Conservation (phyloP, 1,139 yeast genomes). For the Yamadazyma conglobata region DNA sequence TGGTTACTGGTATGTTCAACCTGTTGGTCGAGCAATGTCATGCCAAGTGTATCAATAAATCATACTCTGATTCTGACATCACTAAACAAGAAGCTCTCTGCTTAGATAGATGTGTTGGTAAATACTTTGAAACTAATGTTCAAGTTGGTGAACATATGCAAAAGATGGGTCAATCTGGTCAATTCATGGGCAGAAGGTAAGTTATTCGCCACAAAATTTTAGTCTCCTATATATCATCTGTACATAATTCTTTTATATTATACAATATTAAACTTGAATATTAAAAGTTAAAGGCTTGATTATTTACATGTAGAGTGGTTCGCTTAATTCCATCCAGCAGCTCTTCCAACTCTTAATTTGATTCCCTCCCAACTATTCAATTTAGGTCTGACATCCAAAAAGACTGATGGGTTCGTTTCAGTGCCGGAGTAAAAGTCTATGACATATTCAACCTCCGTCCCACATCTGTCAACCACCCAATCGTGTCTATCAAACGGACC, state of each 20-base stretch:
- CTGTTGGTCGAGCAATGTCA: slow-evolving; percentile 82
- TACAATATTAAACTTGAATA: slow-evolving; percentile 2
- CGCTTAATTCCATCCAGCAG: slow-evolving; percentile 41
- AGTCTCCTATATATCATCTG: slow-evolving; percentile 1
- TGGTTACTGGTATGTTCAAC: slow-evolving; percentile 98
- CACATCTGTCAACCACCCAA: slow-evolving; percentile 90
- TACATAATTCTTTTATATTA: slow-evolving; percentile 5
- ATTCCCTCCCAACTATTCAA: slow-evolving; percentile 77
- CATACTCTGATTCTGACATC: slow-evolving; percentile 73
- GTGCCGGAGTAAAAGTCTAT: slow-evolving; percentile 80
- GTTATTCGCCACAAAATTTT: no score
- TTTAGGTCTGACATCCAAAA: slow-evolving; percentile 89
- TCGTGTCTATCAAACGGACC: slow-evolving; percentile 96
- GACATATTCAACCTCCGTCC: slow-evolving; percentile 78
- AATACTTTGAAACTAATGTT: slow-evolving; percentile 93
- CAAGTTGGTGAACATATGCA: slow-evolving; percentile 94
- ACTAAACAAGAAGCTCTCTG: slow-evolving; percentile 85
- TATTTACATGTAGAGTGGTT: slow-evolving; percentile 7
- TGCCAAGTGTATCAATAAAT: slow-evolving; percentile 70
- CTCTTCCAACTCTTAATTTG: slow-evolving; percentile 58
- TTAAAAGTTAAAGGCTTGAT: slow-evolving; percentile 1
- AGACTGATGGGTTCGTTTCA: slow-evolving; percentile 61
- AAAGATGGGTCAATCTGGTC: slow-evolving; percentile 60
- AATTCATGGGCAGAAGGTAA: slow-evolving; percentile 48
- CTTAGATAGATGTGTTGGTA: slow-evolving; percentile 95